Evolutionary conservation across 2,329 filamentous ascomycete genomes (phyloP).

Genomic region (Exophiala xenobiotica): DNA sequence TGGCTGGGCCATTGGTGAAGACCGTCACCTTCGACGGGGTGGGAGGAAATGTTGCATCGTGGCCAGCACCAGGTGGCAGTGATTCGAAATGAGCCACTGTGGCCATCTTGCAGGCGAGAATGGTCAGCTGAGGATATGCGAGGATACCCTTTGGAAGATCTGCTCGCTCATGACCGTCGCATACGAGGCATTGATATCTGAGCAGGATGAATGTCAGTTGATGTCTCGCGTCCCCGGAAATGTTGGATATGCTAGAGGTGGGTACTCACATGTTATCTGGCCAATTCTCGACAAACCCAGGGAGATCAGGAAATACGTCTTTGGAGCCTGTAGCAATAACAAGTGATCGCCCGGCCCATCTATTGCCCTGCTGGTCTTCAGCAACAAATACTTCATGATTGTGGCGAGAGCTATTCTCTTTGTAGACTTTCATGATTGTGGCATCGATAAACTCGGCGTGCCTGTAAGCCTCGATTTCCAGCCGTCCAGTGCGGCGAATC

Average conservation of each 20-base stretch:
- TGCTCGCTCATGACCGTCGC: slow-evolving; percentile 26
- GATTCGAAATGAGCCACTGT: slow-evolving; percentile 9
- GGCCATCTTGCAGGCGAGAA: slow-evolving; percentile 1
- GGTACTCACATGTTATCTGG: slow-evolving; percentile 29
- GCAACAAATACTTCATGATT: slow-evolving; percentile 15
- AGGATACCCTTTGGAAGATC: slow-evolving; percentile 9
- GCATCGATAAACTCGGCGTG: slow-evolving; percentile 11
- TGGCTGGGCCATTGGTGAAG: slow-evolving; percentile 16
- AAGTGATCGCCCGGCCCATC: slow-evolving; percentile 25
- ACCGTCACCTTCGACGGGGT: slow-evolving; percentile 11
- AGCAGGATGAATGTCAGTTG: too few species aligned
- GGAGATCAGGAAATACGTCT: slow-evolving; percentile 27
- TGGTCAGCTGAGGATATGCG: not conserved
- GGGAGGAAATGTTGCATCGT: not conserved
- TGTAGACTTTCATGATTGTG: slow-evolving; percentile 8
- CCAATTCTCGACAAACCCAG: slow-evolving; percentile 30
- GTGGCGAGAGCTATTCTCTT: slow-evolving; percentile 5
- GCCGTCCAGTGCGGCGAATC: slow-evolving; percentile 23
- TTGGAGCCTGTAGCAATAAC: slow-evolving; percentile 28
- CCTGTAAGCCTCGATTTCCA: slow-evolving; percentile 28
- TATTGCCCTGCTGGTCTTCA: slow-evolving; percentile 12
- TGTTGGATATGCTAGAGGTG: too few species aligned
- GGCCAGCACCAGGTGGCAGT: not conserved
- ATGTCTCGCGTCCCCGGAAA: too few species aligned
- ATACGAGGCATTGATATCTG: slow-evolving; percentile 32